Evolutionary conservation across 176 grass and related monocot genomes (phyloP), one percentile per base, ranked within the genome.

Genomic region (Oryza meridionalis): DNA sequence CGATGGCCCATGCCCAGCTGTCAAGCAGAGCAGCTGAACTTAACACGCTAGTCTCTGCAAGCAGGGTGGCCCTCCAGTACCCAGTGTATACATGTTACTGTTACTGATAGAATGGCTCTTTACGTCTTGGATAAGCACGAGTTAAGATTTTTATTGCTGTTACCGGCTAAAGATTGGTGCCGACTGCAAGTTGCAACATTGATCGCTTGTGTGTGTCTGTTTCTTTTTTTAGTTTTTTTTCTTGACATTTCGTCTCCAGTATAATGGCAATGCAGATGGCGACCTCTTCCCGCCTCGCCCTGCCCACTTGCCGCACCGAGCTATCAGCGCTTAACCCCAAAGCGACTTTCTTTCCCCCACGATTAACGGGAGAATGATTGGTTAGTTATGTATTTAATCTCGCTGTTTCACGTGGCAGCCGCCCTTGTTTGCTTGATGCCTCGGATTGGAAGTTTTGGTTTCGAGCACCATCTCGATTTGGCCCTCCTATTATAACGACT

Each of bases 221-320:
- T 35, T 35, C 4, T 35, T 35, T 27, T 19, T 16, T 46, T 42
- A 3, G n/a, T n/a, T n/a, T n/a, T 16, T 4, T 37, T 27, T 70
- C 14, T 42, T 9, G 11, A 16, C 37, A 37, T 33, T 22, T 61
- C 46, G 72, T 42, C 65, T 62, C 67, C 58, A 29, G 69, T 27
- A 14, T 46, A 66, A 67, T 78, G 24, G 67, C 74, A 69, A 69
- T 69, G 63, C 58, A 22, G 84, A 78, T 15, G 84, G 49, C 69
- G 75, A 86, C 62, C 11, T 11, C 33, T 44, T 78, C 46, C 33
- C 85, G 43, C 33, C 63, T 12, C 31, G 17, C 22, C 85, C 16
- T 51, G 22, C 70, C 84, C 88, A 83, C 80, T 86, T 83, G 88
- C 84, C 12, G 68, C 49, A 61, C 74, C 80, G 55, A 82, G 80